Evolutionary conservation across 169 alveolate genomes (phyloP), one percentile per base, ranked within the genome.

Genomic region (Plasmodium gonderi): DNA sequence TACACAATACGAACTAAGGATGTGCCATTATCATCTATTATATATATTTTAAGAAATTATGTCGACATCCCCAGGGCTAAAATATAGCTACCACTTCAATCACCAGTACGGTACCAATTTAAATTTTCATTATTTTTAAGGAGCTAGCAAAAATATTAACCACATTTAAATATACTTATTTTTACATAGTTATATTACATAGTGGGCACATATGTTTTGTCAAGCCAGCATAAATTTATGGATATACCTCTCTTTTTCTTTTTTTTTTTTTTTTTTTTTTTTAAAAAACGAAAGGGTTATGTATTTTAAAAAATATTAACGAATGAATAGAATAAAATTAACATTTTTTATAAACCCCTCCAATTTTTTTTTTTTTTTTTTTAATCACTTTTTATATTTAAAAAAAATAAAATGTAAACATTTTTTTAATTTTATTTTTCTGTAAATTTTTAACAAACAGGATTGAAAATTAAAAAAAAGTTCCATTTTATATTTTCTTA

Each of bases 11-110:
- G 17, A 60, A 36, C 72, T 23, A 60, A 60, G 26, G 26, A 23
- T 17, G 72, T n/a, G n/a, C n/a, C n/a, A n/a, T n/a, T n/a, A n/a
- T n/a, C n/a, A n/a, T n/a, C n/a, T n/a, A n/a, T n/a, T n/a, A n/a
- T n/a, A n/a, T n/a, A n/a, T n/a, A n/a, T n/a, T n/a, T n/a, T n/a
- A n/a, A n/a, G n/a, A n/a, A n/a, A n/a, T n/a, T n/a, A n/a, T n/a
- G n/a, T n/a, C n/a, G n/a, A n/a, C n/a, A n/a, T n/a, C n/a, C n/a
- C n/a, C n/a, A n/a, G n/a, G n/a, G n/a, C n/a, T n/a, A n/a, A n/a
- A n/a, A n/a, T n/a, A n/a, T n/a, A n/a, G n/a, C 49, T 80, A 80
- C 91, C 91, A 80, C 91, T 80, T 80, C 91, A 36, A 64, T 67
- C 91, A 80, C 91, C 69, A 80, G 91, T 80, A 54, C 42, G 14